Evolutionary conservation across 2,329 filamentous ascomycete species (phyloP), one percentile per base, ranked within the genome.

Genomic region (Ambrosiella beaveri): DNA sequence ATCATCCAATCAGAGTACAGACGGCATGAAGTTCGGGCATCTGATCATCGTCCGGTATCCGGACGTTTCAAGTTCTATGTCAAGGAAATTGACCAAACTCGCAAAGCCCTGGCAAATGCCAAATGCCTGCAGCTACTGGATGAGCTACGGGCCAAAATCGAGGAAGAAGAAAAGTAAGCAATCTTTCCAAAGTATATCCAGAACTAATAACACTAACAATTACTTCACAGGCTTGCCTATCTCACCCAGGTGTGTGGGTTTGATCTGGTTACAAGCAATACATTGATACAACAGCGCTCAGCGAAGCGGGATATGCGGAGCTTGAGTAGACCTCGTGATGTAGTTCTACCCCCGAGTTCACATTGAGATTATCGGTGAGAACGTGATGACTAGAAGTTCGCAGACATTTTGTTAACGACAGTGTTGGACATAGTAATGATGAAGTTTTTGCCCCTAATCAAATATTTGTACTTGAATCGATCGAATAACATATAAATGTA

Each of bases 21-120:
- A 54, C 75, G 93, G 54, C 91, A 96, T 70, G 93, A 97, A 69
- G 85, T 97, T 39, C 79, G 84, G 61, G 86, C 91, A 4, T 95
- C 88, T 38, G 93, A 98, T 68, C 93, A 98, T 70, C 78, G 93
- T 63, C 93, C 93, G 8, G 93, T 98, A 37, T 95, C 85, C 62
- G 93, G 86, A 1, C 75, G 75, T 40, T 95, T 98, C 71, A 82
- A 80, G 66, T 79, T 96, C 57, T 81, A 86, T 56, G 78, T 96
- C 61, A 98, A 97, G 74, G 86, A 80, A 15, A 83, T 97, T 39
- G 78, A 84, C 61, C 75, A 80, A 5, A 78, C 80, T 64, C 77
- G 80, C 66, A 78, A 88, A 62, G 79, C 78, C 0, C 69, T 73
- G 36, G 78, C 80, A 13, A 88, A 84, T 82, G 84, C 86, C 65